Conservation (phyloP, 331 rosid species). For the Saraca asoca region DNA sequence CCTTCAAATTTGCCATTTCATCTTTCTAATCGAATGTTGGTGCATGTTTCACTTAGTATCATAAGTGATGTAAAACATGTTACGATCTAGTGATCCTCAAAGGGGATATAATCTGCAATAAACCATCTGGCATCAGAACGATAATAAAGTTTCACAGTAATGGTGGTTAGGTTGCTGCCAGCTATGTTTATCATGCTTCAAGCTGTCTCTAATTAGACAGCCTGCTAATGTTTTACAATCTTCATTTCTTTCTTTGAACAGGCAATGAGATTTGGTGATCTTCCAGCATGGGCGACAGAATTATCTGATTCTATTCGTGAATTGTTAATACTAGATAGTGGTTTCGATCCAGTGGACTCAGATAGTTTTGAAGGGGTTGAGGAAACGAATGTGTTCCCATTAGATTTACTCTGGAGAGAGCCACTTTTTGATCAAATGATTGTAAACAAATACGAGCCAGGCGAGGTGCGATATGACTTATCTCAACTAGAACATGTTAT, state of each 20-base stretch:
- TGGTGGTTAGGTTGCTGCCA: not conserved
- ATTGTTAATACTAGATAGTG: conserved; percentile 33
- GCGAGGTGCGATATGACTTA: conserved; percentile 58
- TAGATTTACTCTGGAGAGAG: conserved; percentile 50
- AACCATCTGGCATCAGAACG: not conserved
- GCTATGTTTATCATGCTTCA: not conserved
- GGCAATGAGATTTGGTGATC: conserved; percentile 93
- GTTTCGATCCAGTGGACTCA: conserved; percentile 16
- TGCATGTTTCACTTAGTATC: not conserved
- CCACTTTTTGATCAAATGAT: conserved; percentile 88
- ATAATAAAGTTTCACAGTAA: not conserved
- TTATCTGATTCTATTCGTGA: conserved; percentile 51
- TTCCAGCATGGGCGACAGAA: conserved; percentile 74
- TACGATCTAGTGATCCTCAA: not conserved
- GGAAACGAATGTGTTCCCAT: conserved; percentile 37
- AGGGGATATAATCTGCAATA: not conserved
- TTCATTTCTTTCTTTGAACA: conserved; percentile 27
- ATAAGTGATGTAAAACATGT: not conserved
- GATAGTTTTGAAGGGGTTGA: conserved; percentile 25
- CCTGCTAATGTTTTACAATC: not conserved
- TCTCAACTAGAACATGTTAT: not conserved
- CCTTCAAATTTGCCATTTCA: not conserved
- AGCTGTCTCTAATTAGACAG: conserved; percentile 1
- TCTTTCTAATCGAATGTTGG: not conserved
- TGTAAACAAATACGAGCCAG: conserved; percentile 67